These are phyloP conservation scores for Mycena maculata DNA, from an alignment of 768 basidiomycete genomes.

Conservation along the genomic window DNA sequence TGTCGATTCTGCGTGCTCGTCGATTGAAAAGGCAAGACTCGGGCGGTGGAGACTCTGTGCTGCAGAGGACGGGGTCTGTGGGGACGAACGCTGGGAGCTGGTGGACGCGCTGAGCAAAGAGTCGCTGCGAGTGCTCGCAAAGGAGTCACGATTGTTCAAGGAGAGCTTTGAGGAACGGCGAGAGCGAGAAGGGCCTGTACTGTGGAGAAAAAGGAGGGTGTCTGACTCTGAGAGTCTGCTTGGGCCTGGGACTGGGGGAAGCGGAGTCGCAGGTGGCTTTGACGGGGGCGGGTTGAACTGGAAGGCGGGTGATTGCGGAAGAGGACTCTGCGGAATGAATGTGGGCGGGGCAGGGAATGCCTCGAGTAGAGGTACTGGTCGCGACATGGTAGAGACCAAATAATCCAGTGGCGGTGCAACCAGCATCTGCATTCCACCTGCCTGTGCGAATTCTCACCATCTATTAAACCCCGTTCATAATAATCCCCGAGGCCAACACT, in stretches of 20 bases:
- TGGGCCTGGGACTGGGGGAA: slow-evolving; percentile 75
- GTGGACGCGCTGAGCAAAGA: slow-evolving; percentile 28
- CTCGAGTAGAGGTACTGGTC: slow-evolving; percentile 38
- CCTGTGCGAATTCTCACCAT: too few species aligned
- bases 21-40: slow-evolving; percentile 44
- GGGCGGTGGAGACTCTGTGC: slow-evolving; percentile 32
- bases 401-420: not conserved
- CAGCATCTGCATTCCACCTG: too few species aligned
- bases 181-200: slow-evolving; percentile 36
- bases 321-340: slow-evolving; percentile 51
- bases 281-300: slow-evolving; percentile 67
- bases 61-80: slow-evolving; percentile 37
- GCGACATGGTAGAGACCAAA: not conserved
- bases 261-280: slow-evolving; percentile 65
- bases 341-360: slow-evolving; percentile 57
- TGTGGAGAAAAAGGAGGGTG: slow-evolving; percentile 53
- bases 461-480: too few species aligned
- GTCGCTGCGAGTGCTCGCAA: slow-evolving; percentile 31
- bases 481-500: too few species aligned
- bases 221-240: slow-evolving; percentile 65
- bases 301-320: slow-evolving; percentile 41
- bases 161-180: slow-evolving; percentile 48
- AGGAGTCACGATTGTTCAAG: slow-evolving; percentile 34
- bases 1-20: slow-evolving; percentile 33
- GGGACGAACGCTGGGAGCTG: slow-evolving; percentile 28